Evolutionary conservation across 2,329 filamentous ascomycete genomes (phyloP).

Genomic region (Sphaerostilbella broomeana): DNA sequence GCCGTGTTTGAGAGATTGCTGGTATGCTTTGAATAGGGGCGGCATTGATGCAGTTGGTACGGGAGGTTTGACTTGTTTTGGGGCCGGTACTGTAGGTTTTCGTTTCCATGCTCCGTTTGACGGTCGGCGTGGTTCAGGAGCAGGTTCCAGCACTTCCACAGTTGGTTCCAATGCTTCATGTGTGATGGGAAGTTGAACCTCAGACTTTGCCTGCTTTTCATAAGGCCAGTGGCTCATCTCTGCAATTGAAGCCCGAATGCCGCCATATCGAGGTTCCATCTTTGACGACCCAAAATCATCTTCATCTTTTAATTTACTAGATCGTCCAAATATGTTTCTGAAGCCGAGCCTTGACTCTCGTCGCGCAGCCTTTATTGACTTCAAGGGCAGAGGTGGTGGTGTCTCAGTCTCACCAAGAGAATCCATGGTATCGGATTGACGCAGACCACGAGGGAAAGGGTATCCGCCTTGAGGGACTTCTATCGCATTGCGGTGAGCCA

Average conservation of each 20-base stretch:
- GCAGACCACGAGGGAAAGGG: slow-evolving; percentile 12
- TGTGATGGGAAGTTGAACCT: slow-evolving; percentile 11
- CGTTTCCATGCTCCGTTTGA: slow-evolving; percentile 12
- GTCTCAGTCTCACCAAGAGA: slow-evolving; percentile 10
- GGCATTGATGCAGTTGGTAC: slow-evolving; percentile 57
- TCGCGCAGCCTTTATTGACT: slow-evolving; percentile 35
- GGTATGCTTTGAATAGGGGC: slow-evolving; percentile 80
- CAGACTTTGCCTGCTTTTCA: slow-evolving; percentile 20
- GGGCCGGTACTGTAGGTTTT: slow-evolving; percentile 12
- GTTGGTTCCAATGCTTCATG: slow-evolving; percentile 5
- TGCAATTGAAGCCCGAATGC: slow-evolving; percentile 40
- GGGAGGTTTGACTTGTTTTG: slow-evolving; percentile 23
- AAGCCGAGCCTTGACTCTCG: slow-evolving; percentile 48
- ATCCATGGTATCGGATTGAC: too few relatives aligned
- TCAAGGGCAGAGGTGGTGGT: slow-evolving; percentile 34
- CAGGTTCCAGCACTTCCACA: slow-evolving; percentile 11
- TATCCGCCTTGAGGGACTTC: slow-evolving; percentile 7
- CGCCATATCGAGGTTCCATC: slow-evolving; percentile 27
- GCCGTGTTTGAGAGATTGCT: slow-evolving; percentile 72
- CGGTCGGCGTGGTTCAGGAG: slow-evolving; percentile 10
- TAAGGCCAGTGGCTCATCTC: slow-evolving; percentile 41
- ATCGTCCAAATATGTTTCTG: slow-evolving; percentile 44
- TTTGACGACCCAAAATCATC: slow-evolving; percentile 26
- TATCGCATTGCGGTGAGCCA: slow-evolving; percentile 17
- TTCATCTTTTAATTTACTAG: slow-evolving; percentile 31